Percentiles rank a stretch among this genome's conserved stretches.
These are phyloP conservation scores for Rhizopogon salebrosus DNA, from an alignment of 768 basidiomycete species.

Conservation along the genomic window DNA sequence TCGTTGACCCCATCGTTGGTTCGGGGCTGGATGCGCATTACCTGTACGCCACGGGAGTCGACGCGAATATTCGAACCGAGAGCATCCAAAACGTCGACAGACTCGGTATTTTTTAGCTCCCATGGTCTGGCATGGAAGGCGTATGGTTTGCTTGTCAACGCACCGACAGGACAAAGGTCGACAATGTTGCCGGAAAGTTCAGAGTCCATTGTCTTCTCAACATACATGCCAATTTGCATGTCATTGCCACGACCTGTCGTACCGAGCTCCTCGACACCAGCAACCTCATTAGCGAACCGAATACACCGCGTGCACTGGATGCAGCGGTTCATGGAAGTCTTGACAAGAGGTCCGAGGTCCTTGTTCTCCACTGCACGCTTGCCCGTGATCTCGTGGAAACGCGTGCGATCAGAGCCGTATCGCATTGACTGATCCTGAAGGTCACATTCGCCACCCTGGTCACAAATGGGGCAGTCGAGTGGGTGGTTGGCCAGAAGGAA, in stretches of 20 bases:
- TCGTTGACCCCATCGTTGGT: constrained; percentile 98
- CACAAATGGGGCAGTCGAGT: constrained; percentile 97
- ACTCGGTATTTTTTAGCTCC: constrained; percentile 98
- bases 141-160: constrained; percentile 96
- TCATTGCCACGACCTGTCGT: constrained; percentile 97
- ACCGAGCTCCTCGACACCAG: constrained; percentile 95
- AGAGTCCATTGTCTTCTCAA: constrained; percentile 95
- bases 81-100: constrained; percentile 92
- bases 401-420: constrained; percentile 94
- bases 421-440: constrained; percentile 99
- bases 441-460: constrained; percentile 98
- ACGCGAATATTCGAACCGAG: constrained; percentile 95
- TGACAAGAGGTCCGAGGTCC: constrained; percentile 94
- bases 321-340: constrained; percentile 98
- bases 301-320: constrained; percentile 99
- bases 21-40: constrained; percentile 95
- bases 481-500: constrained; percentile 97
- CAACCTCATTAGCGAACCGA: constrained; percentile 98
- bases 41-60: constrained; percentile 91
- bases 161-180: constrained; percentile 97
- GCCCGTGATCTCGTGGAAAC: constrained; percentile 97
- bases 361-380: constrained; percentile 99
- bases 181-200: constrained; percentile 96
- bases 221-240: constrained; percentile 97
- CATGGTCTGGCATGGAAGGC: constrained; percentile 96